These are phyloP conservation scores for Neurospora sp. DNA, from an alignment of 495 filamentous ascomycete species.

Conservation along the genomic window DNA sequence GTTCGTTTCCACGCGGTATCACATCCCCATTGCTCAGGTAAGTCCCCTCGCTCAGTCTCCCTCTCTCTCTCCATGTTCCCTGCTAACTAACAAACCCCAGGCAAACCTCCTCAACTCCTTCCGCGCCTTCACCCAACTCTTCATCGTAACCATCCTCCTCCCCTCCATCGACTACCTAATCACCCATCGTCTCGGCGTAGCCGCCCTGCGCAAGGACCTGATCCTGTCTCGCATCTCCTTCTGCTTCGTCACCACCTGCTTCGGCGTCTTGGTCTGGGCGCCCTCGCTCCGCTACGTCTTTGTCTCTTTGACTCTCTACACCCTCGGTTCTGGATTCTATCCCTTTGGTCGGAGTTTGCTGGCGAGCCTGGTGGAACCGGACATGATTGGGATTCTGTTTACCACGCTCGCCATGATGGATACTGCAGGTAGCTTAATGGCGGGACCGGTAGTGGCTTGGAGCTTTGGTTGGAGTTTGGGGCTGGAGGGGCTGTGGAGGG, in stretches of 20 bases:
- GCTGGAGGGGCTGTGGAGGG: background rate
- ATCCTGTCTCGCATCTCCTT: background rate
- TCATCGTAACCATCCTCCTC: background rate
- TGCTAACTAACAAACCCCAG: background rate
- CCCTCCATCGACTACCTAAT: background rate
- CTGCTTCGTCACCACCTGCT: background rate
- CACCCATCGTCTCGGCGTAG: background rate
- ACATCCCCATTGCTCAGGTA: background rate
- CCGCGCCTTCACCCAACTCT: background rate
- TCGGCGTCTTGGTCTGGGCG: background rate
- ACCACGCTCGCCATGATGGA: background rate
- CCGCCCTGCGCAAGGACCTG: background rate
- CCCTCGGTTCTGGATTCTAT: background rate
- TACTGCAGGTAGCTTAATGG: background rate
- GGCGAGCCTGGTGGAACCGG: background rate
- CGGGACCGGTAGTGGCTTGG: background rate
- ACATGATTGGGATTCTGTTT: background rate
- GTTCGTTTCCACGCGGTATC: background rate
- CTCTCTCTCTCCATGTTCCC: background rate
- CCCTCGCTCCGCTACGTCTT: background rate
- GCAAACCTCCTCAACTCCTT: background rate
- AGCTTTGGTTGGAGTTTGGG: background rate
- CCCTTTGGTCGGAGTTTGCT: background rate
- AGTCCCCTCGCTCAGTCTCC: too few relatives aligned
- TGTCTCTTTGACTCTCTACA: background rate